Evolutionary conservation across 192 early-diverging fungal genomes (phyloP).

Genomic region (Paraglomus brasilianum): DNA sequence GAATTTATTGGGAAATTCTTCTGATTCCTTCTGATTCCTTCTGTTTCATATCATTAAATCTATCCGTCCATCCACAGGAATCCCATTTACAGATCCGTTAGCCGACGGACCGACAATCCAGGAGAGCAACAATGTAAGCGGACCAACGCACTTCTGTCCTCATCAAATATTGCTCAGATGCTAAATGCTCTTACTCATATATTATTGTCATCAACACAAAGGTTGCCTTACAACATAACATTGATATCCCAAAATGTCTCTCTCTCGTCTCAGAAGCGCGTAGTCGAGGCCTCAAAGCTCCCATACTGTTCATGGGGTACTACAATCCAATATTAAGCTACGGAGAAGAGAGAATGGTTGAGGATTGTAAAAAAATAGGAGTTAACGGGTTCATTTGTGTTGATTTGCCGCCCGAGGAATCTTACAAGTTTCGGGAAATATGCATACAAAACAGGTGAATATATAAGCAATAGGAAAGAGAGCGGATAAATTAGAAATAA

Average conservation of each 20-base stretch:
- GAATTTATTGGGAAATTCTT: neutral
- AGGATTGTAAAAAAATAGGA: slow-evolving; percentile 79
- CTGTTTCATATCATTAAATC: neutral
- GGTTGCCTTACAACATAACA: slow-evolving; percentile 74
- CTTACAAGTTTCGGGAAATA: slow-evolving; percentile 76
- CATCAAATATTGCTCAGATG: neutral
- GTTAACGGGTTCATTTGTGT: slow-evolving; percentile 97
- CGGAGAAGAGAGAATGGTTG: slow-evolving; percentile 84
- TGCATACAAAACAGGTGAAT: slow-evolving; percentile 66
- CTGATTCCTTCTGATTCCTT: neutral
- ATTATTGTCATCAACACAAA: slow-evolving; percentile 36
- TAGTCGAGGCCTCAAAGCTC: slow-evolving; percentile 76
- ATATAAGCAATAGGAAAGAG: neutral
- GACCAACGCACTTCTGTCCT: neutral
- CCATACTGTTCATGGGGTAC: slow-evolving; percentile 98
- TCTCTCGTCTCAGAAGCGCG: slow-evolving; percentile 80
- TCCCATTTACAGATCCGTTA: slow-evolving; percentile 97
- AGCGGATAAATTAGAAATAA: neutral
- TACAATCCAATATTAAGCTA: slow-evolving; percentile 96
- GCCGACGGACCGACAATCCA: slow-evolving; percentile 99
- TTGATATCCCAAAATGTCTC: slow-evolving; percentile 81
- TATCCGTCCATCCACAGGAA: slow-evolving; percentile 44
- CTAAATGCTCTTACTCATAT: neutral
- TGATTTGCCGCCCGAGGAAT: slow-evolving; percentile 97
- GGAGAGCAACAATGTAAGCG: slow-evolving; percentile 72